Evolutionary conservation across 345 rosid genomes (phyloP).

Genomic region (Laguncularia racemosa): DNA sequence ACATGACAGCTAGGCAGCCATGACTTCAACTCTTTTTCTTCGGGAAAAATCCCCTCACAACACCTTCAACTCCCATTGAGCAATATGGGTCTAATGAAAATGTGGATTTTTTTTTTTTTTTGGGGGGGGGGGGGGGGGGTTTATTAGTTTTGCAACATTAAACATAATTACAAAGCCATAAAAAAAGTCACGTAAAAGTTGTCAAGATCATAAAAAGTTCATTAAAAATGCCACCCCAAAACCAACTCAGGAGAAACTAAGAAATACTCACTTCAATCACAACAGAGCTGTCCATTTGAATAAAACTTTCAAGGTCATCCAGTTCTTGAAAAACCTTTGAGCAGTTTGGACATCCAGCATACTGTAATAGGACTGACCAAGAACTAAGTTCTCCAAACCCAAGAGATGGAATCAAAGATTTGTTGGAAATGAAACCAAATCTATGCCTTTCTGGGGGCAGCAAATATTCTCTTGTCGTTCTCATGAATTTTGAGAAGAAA

Average conservation of each 20-base stretch:
- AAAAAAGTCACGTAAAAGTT: too few relatives aligned
- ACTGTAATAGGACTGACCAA: slow-evolving; percentile 55
- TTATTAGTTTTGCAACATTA: too few relatives aligned
- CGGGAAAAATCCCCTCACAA: too few relatives aligned
- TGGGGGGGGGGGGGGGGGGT: too few relatives aligned
- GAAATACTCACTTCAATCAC: slow-evolving; percentile 53
- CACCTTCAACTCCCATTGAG: too few relatives aligned
- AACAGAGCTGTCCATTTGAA: slow-evolving; percentile 37
- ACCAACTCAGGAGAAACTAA: background rate
- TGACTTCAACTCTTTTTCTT: too few relatives aligned
- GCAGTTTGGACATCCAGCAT: slow-evolving; percentile 69
- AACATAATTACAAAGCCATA: too few relatives aligned
- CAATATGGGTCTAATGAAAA: too few relatives aligned
- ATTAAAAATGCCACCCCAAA: too few relatives aligned
- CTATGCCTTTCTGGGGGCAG: slow-evolving; percentile 60
- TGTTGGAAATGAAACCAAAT: slow-evolving; percentile 69
- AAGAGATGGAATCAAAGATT: slow-evolving; percentile 46
- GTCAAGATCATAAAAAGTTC: too few relatives aligned
- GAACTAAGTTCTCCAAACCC: slow-evolving; percentile 42
- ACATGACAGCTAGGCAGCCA: too few relatives aligned
- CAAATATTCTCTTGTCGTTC: slow-evolving; percentile 51
- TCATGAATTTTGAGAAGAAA: slow-evolving; percentile 51
- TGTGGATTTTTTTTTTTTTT: too few relatives aligned
- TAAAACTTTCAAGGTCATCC: slow-evolving; percentile 40
- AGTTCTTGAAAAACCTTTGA: slow-evolving; percentile 53